Evolutionary conservation across 2,329 filamentous ascomycete genomes (phyloP), one percentile per base, ranked within the genome.

Genomic region (Ceratocystis alfenasii): DNA sequence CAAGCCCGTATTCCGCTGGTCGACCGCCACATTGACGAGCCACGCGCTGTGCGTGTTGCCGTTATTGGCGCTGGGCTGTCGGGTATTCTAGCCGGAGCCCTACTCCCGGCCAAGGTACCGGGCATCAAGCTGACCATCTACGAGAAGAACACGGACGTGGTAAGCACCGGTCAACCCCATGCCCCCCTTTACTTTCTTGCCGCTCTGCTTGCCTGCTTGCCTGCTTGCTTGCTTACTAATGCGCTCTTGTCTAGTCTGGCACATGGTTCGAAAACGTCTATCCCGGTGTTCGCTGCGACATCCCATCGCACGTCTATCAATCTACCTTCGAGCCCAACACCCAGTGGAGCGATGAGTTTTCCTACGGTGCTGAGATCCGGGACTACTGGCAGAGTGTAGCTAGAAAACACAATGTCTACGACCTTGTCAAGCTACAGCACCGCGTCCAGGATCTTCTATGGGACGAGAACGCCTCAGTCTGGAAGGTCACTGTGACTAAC

Each of bases 251-350:
- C 28, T 12, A 59, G 55, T 59, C 55, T 25, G 80, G 80, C 0
- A 82, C 79, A 2, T 83, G 80, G 80, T 76, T 80, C 62, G 80
- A 81, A 67, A 83, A 82, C 65, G 72, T 77, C 3, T 88, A 87
- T 68, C 85, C 85, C 0, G 86, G 85, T 1, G 83, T 87, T 0
- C 76, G 84, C 53, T 89, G 87, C 69, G 86, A 89, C 33, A 82
- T 89, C 15, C 85, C 87, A 0, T 81, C 85, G 0, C 84, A 88
- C 72, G 84, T 86, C 22, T 90, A 90, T 70, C 86, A 89, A 71
- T 59, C 55, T 30, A 84, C 83, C 0, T 89, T 88, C 72, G 78
- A 79, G 5, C 85, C 86, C 0, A 89, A 89, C 66, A 81, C 80
- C 0, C 78, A 87, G 69, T 90, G 87, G 87, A 80, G 79, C 0